Conservation (phyloP, 192 early-diverging fungal species). For the Haplosporangium gracile region DNA sequence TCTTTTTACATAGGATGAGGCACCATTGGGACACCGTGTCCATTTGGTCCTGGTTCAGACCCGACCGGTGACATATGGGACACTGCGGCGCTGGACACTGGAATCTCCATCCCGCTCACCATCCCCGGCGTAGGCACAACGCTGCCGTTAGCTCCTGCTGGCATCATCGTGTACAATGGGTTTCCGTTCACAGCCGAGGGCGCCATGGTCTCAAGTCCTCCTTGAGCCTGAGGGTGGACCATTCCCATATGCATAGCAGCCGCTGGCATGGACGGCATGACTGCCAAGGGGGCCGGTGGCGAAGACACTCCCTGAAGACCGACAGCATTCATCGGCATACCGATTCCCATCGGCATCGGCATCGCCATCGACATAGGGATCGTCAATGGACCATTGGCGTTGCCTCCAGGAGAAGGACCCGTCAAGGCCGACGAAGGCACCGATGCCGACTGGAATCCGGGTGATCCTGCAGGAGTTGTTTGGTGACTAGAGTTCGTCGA, state of each 20-base stretch:
- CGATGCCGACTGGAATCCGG: conserved; percentile 9
- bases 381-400: neutral
- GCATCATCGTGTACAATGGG: neutral
- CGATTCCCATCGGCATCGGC: conserved; percentile 16
- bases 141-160: neutral
- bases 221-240: conserved; percentile 1
- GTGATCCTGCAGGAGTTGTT: conserved; percentile 13
- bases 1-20: neutral
- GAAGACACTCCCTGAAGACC: conserved; percentile 15
- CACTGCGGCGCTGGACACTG: neutral
- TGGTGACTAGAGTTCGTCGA: conserved; percentile 5
- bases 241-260: conserved; percentile 5
- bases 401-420: neutral
- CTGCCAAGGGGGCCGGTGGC: conserved; percentile 2
- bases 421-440: conserved; percentile 9
- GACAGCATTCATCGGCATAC: conserved; percentile 13
- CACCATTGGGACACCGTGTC: neutral
- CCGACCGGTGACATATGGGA: neutral
- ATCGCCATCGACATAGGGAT: neutral
- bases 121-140: neutral
- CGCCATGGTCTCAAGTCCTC: neutral
- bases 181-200: conserved; percentile 4
- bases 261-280: neutral
- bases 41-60: neutral
- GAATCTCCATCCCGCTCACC: conserved; percentile 14